Conservation (phyloP, 257 asterid genomes). For the Craterostigma plantagineum region DNA sequence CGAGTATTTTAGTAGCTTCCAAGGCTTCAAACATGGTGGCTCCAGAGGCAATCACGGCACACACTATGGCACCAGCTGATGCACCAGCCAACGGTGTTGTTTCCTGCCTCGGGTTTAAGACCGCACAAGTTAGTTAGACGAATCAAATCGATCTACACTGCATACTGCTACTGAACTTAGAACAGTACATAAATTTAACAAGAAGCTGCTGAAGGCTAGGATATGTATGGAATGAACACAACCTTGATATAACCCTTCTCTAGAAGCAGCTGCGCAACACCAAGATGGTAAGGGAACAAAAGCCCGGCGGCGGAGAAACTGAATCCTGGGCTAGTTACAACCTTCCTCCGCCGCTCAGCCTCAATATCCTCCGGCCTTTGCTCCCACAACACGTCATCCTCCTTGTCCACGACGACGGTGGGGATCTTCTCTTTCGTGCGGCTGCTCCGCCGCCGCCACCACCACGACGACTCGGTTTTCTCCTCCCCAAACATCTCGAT, state of each 20-base stretch:
- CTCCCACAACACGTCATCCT: slow-evolving; percentile 83
- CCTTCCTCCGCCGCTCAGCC: slow-evolving; percentile 62
- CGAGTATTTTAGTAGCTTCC: slow-evolving; percentile 66
- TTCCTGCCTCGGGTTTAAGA: slow-evolving; percentile 32
- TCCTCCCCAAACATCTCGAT: slow-evolving; percentile 29
- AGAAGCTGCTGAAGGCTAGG: too few species aligned
- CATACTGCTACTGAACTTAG: neutral
- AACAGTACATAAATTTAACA: neutral
- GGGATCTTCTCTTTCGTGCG: slow-evolving; percentile 31
- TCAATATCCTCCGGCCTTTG: slow-evolving; percentile 73
- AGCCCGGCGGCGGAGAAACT: slow-evolving; percentile 99
- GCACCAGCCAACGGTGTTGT: slow-evolving; percentile 95
- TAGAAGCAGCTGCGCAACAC: slow-evolving; percentile 69
- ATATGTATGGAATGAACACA: too few species aligned
- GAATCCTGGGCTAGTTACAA: slow-evolving; percentile 76
- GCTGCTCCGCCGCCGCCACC: slow-evolving; percentile 33
- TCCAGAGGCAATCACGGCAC: slow-evolving; percentile 91
- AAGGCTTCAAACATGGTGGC: slow-evolving; percentile 76
- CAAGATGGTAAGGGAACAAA: slow-evolving; percentile 90
- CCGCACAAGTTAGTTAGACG: too few species aligned
- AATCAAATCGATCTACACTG: too few species aligned
- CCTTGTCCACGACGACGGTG: slow-evolving; percentile 55
- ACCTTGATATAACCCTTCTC: slow-evolving; percentile 92
- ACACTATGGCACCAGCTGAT: slow-evolving; percentile 96
- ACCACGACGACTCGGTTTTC: slow-evolving; percentile 22